Percentiles rank a stretch among this genome's conserved stretches.
These are phyloP conservation scores for Colletotrichum cuscutae DNA, from an alignment of 2,329 filamentous ascomycete species.

Conservation along the genomic window DNA sequence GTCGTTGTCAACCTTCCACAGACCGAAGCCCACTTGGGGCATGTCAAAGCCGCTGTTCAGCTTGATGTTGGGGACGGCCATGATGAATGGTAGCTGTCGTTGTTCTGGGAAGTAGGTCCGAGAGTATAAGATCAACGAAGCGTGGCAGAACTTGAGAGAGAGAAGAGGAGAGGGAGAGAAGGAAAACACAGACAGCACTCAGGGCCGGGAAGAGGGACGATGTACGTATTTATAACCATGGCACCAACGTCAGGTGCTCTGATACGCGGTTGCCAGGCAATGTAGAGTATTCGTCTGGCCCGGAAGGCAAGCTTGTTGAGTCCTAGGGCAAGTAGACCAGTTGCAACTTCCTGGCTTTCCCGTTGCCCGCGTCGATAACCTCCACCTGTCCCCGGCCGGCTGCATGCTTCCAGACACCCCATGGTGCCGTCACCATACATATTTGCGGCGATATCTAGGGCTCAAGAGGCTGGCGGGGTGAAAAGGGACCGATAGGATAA, in stretches of 20 bases:
- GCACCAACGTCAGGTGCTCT: conserved; percentile 2
- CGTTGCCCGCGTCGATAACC: not conserved
- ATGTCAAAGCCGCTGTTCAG: conserved; percentile 74
- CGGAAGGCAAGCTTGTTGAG: not conserved
- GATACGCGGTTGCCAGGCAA: conserved; percentile 3
- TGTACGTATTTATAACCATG: conserved; percentile 26
- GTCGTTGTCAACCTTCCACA: conserved; percentile 85
- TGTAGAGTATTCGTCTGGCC: not conserved
- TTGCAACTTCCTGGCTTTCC: not conserved
- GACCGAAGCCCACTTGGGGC: conserved; percentile 80
- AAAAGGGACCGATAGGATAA: conserved; percentile 28
- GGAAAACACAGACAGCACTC: not conserved
- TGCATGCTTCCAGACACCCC: conserved; percentile 13
- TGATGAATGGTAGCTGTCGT: conserved; percentile 11
- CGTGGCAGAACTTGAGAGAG: conserved; percentile 9
- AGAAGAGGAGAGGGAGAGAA: conserved; percentile 1
- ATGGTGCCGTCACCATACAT: conserved; percentile 31
- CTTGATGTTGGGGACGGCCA: conserved; percentile 62
- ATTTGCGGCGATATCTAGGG: conserved; percentile 8
- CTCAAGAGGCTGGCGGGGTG: conserved; percentile 6
- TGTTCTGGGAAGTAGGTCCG: not conserved
- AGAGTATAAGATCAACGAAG: conserved; percentile 7
- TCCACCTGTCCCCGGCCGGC: not conserved
- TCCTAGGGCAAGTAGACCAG: not conserved
- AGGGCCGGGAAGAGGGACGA: not conserved